Percentiles rank a stretch among this genome's conserved stretches.
phyloP scores from a whole-genome alignment of 441 rosid genomes.

The Pelargonium fulgidum region DNA sequence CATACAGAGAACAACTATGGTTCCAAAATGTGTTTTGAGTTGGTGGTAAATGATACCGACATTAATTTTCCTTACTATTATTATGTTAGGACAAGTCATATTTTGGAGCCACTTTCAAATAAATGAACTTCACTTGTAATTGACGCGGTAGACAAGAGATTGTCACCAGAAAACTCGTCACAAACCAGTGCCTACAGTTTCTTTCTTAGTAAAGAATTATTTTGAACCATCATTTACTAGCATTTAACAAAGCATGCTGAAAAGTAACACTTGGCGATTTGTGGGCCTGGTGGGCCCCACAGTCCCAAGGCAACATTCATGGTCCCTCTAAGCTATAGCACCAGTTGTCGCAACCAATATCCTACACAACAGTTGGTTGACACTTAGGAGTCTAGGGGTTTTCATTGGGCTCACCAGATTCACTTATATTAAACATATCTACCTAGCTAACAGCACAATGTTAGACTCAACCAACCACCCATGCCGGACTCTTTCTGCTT shows the following conservation, averaged over 20 bases:
- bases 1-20: neutral
- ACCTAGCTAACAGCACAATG: neutral
- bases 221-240: neutral
- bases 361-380: neutral
- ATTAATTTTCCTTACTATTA: neutral
- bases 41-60: neutral
- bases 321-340: neutral
- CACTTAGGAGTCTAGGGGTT: neutral
- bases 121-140: neutral
- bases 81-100: neutral
- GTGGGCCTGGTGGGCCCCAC: neutral
- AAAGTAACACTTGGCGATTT: neutral
- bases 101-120: neutral
- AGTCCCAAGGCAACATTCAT: neutral
- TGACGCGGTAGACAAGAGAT: neutral
- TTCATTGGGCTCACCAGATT: neutral
- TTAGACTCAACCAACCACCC: neutral
- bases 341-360: neutral
- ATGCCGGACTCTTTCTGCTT: neutral
- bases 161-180: neutral
- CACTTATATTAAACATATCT: neutral
- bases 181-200: neutral
- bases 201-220: neutral
- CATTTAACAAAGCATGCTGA: neutral
- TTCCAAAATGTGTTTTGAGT: neutral